phyloP scores from a whole-genome alignment of 1,139 yeast genomes.

The Lizanozyma gosingica region DNA sequence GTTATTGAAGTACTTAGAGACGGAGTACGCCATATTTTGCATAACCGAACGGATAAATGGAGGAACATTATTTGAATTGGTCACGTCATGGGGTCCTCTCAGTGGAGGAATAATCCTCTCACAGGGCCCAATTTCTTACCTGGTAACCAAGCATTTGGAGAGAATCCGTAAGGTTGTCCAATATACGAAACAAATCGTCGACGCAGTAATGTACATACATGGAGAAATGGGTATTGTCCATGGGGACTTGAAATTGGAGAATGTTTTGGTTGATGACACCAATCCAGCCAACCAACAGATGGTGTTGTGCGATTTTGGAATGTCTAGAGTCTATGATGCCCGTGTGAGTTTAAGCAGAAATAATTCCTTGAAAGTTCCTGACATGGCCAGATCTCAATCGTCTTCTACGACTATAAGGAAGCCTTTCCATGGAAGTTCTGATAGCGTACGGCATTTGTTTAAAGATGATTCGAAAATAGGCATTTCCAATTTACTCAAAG shows the following conservation, averaged over 20 bases:
- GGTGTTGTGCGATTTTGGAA: constrained; percentile 81
- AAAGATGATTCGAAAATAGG: constrained; percentile 29
- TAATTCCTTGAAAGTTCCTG: constrained; percentile 1
- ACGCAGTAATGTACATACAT: constrained; percentile 68
- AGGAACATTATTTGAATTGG: constrained; percentile 77
- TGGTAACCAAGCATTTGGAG: constrained; percentile 14
- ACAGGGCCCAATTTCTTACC: constrained; percentile 24
- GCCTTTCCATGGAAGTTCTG: constrained; percentile 28
- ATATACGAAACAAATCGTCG: constrained; percentile 46
- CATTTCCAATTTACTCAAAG: constrained; percentile 16
- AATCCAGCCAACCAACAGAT: constrained; percentile 23
- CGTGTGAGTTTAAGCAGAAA: constrained; percentile 18
- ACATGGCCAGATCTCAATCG: constrained; percentile 40
- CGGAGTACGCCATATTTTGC: constrained; percentile 59
- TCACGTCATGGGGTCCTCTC: constrained; percentile 54
- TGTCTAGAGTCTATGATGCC: constrained; percentile 39
- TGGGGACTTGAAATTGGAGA: constrained; percentile 85
- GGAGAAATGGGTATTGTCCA: constrained; percentile 60
- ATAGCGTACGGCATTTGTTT: constrained; percentile 16
- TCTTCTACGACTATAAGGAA: constrained; percentile 26
- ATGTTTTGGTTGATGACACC: constrained; percentile 51
- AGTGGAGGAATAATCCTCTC: constrained; percentile 19
- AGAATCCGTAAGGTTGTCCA: constrained; percentile 21
- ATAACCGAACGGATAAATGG: constrained; percentile 64
- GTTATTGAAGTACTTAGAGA: constrained; percentile 52